These are phyloP conservation scores for Nitzschia putrida DNA, from an alignment of 108 stramenopile genomes.

Conservation along the genomic window DNA sequence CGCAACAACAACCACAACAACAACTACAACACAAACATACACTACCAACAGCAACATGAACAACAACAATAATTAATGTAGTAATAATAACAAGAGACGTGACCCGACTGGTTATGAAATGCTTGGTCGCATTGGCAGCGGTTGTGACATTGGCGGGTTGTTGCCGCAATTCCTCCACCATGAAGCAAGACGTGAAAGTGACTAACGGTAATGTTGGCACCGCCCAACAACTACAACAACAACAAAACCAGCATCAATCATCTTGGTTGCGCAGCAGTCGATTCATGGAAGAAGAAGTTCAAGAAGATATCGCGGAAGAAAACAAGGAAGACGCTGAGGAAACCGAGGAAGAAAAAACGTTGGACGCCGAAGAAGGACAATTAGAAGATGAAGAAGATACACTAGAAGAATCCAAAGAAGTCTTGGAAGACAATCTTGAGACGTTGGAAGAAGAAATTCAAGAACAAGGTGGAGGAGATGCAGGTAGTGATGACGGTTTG, in stretches of 20 bases:
- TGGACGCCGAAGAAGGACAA: slow-evolving; percentile 14
- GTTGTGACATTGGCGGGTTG: too few relatives aligned
- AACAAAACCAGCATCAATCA: not conserved
- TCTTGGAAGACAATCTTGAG: not conserved
- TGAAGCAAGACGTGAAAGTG: too few relatives aligned
- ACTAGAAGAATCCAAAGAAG: slow-evolving; percentile 4
- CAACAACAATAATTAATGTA: too few relatives aligned
- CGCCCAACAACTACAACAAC: not conserved
- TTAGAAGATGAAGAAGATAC: slow-evolving; percentile 4
- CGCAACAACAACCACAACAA: too few relatives aligned
- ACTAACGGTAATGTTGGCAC: too few relatives aligned
- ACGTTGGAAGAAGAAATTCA: slow-evolving; percentile 6
- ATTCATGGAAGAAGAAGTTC: not conserved
- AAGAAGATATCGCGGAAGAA: not conserved
- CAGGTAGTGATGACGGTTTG: not conserved
- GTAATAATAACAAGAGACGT: too few relatives aligned
- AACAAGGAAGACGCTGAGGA: not conserved
- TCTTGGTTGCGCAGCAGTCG: not conserved
- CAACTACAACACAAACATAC: too few relatives aligned
- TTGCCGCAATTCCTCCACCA: too few relatives aligned
- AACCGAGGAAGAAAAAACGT: slow-evolving; percentile 5
- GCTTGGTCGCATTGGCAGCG: too few relatives aligned
- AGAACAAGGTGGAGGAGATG: not conserved
- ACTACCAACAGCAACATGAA: too few relatives aligned
- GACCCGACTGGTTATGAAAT: too few relatives aligned